Evolutionary conservation across 805 yeast species (phyloP), one percentile per base, ranked within the genome.

Genomic region (Pichia thaimueangensis): DNA sequence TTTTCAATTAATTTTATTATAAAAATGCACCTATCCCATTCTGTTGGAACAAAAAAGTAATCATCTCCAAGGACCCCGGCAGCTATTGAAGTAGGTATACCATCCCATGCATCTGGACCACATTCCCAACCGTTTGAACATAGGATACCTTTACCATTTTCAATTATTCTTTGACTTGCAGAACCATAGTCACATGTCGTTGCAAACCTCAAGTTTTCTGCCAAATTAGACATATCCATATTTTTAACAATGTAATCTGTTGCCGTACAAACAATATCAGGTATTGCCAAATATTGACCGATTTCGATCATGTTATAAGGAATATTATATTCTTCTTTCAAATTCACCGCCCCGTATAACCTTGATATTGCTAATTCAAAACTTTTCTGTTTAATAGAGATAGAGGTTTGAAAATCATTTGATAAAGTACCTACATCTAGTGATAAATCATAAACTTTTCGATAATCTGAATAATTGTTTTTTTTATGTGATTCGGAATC

Each of bases 21-120:
- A 47, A 76, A 74, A 23, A 70, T 46, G 33, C 76, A 71, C 40
- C 82, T 60, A 33, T 74, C 78, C 77, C 77, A 74, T 52, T 76
- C 82, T 2, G 67, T 65, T 2, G 76, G 74, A 5, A 73, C 73
- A 53, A 71, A 76, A 48, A 76, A 75, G 17, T 69, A 71, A 49
- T 76, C 78, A 15, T 68, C 62, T 0, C 73, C 68, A 12, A 75
- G 64, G 6, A 73, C 71, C 22, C 67, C 69, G 0, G 69, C 62
- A 13, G 73, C 64, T 6, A 73, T 57, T 1, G 59, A 48, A 0
- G 55, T 55, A 0, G 80, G 78, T 10, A 76, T 61, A 0, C 62
- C 68, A 44, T 66, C 70, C 80, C 80, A 74, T 9, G 50, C 52
- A n/a, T 56, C 56, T 4, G 59, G 60, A 1, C 76, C 74, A 29